Conservation (phyloP, 169 alveolate species). For the Perkinsus chesapeaki region DNA sequence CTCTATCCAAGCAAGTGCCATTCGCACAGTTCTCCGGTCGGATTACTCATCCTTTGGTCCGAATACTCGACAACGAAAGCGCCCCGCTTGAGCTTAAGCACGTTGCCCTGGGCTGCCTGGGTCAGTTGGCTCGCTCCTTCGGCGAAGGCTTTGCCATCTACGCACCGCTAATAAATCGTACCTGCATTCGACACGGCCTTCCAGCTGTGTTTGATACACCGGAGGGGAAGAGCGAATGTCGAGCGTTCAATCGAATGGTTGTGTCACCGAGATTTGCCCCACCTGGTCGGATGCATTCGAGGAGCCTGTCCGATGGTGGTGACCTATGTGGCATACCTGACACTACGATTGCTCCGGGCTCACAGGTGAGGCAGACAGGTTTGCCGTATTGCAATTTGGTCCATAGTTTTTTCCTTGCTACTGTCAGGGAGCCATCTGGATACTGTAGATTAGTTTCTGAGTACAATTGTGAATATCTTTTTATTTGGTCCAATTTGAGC, state of each 20-base stretch:
- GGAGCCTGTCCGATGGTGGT: not conserved
- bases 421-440: too few relatives aligned
- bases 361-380: not conserved
- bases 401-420: too few relatives aligned
- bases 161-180: not conserved
- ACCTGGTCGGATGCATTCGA: not conserved
- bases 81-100: not conserved
- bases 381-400: too few relatives aligned
- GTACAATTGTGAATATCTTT: too few relatives aligned
- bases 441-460: too few relatives aligned
- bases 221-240: not conserved
- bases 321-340: not conserved
- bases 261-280: not conserved
- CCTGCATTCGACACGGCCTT: not conserved
- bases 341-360: not conserved
- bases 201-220: not conserved
- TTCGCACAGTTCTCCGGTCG: slow-evolving; percentile 10
- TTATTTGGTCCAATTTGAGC: too few relatives aligned
- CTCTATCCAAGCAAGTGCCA: not conserved
- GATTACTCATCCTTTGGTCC: not conserved
- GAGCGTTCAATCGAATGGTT: not conserved
- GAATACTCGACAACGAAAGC: not conserved
- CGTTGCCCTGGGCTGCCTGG: not conserved
- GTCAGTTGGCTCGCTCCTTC: not conserved
- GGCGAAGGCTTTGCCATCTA: slow-evolving; percentile 4